Percentiles rank a stretch among this genome's conserved stretches.
phyloP scores from a whole-genome alignment of 306 rosid species.

The Ceratonia siliqua region DNA sequence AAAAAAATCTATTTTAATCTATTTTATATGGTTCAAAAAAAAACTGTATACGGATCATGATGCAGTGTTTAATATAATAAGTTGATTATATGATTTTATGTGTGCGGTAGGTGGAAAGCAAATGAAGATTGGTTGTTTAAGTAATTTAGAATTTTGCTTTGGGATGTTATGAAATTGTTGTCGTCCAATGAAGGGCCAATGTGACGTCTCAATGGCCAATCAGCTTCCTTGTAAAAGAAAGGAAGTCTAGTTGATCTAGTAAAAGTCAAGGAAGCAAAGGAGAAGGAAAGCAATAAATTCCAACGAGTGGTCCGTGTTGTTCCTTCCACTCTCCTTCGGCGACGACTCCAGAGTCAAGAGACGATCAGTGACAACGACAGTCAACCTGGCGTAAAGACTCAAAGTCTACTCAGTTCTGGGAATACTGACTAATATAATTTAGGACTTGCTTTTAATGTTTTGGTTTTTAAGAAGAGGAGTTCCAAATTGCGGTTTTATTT shows the following conservation, averaged over 20 bases:
- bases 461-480: too few species aligned
- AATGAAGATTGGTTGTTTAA: not conserved
- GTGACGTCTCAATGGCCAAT: slow-evolving; percentile 43
- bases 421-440: too few species aligned
- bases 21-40: too few species aligned
- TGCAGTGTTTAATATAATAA: too few species aligned
- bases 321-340: slow-evolving; percentile 18
- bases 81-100: too few species aligned
- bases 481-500: too few species aligned
- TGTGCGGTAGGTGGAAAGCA: not conserved
- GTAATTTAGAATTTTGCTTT: not conserved
- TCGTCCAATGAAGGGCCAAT: slow-evolving; percentile 26
- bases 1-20: too few species aligned
- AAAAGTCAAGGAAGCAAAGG: too few species aligned
- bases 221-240: not conserved
- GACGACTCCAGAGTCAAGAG: slow-evolving; percentile 20
- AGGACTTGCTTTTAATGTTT: too few species aligned
- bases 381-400: not conserved
- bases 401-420: not conserved
- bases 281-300: too few species aligned
- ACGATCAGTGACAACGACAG: not conserved
- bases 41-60: too few species aligned
- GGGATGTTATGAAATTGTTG: not conserved
- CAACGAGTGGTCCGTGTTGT: not conserved
- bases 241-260: too few species aligned